Percentiles rank a stretch among this genome's conserved stretches.
Conservation (phyloP, 1,139 yeast species). For the Suhomyces atakaporum region DNA sequence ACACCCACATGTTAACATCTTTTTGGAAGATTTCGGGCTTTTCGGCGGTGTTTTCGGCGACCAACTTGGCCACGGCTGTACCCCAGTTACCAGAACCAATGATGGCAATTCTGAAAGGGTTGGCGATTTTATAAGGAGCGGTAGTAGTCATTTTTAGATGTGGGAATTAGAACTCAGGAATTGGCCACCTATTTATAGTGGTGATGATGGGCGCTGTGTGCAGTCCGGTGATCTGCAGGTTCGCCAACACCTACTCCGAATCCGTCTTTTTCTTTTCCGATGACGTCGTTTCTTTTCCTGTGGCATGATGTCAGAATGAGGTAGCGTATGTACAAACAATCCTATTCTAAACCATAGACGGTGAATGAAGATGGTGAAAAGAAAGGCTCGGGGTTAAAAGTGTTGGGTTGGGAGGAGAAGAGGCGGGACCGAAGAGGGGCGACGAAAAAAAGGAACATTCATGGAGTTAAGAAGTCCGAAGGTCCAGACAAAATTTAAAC, state of each 20-base stretch:
- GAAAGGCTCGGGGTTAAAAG: conserved; percentile 3
- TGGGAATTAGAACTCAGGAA: not conserved
- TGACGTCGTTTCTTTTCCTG: conserved; percentile 13
- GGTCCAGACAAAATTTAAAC: too few relatives aligned
- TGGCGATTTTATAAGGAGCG: conserved; percentile 34
- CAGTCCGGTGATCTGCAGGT: conserved; percentile 11
- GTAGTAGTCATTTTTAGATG: conserved; percentile 30
- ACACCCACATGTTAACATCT: conserved; percentile 51
- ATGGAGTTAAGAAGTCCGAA: too few relatives aligned
- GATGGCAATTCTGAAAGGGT: conserved; percentile 47
- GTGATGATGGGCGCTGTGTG: conserved; percentile 4
- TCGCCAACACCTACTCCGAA: conserved; percentile 9
- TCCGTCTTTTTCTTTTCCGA: conserved; percentile 10
- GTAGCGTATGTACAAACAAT: conserved; percentile 1
- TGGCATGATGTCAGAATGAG: conserved; percentile 11
- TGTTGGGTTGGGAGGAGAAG: conserved; percentile 3
- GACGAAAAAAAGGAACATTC: too few relatives aligned
- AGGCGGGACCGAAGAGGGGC: not conserved
- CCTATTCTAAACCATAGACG: too few relatives aligned
- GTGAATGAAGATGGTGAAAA: not conserved
- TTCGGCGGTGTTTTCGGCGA: conserved; percentile 46
- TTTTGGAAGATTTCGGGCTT: conserved; percentile 43
- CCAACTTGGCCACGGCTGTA: conserved; percentile 48
- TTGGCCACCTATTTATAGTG: conserved; percentile 8
- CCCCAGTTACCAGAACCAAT: conserved; percentile 56